Evolutionary conservation across 1,284 basidiomycete species (phyloP), one percentile per base, ranked within the genome.

Genomic region (Rhodofomes roseus): DNA sequence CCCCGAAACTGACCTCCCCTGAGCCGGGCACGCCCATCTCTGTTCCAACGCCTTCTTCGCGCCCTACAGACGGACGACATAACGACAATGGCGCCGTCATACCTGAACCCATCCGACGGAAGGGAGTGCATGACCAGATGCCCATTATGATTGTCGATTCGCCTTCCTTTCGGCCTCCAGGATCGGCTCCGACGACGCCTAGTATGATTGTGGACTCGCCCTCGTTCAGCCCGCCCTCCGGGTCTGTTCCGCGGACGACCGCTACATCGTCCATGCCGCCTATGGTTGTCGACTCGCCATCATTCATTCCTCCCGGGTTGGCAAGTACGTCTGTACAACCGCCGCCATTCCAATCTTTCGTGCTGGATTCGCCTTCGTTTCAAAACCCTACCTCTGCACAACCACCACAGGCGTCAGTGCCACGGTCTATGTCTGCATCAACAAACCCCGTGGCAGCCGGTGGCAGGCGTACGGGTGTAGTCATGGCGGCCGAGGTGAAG

Each of bases 401-500:
- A 11, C 43, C 41, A n/a, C 20, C 29, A 23, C 7, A 27, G 46
- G 18, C n/a, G 34, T 1, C 20, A 22, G 31, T 37, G 12, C 50
- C 50, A 2, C 29, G 50, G n/a, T 41, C 39, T 12, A 54, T 54
- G 22, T 20, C 37, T n/a, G 22, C 23, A 22, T n/a, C 39, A 18
- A 23, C 37, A 18, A 41, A 5, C 11, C n/a, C 37, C 25, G 25
- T 34, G 37, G 16, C 27, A 52, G 51, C 50, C 20, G 40, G 34
- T 20, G n/a, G 18, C 7, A 40, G 75, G 25, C 72, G 72, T 34
- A 79, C 78, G 2, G 77, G 81, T 2, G 65, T 69, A 6, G 70
- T 83, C 2, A 71, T 82, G 61, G 68, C 76, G n/a, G 68, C 77
- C 14, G 68, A 69, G 18, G 76, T 78, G 1, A 70, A 67, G 29